Percentiles rank a stretch among this genome's conserved stretches.
phyloP scores from a whole-genome alignment of 75 land plant genomes.

The Picea glauca region DNA sequence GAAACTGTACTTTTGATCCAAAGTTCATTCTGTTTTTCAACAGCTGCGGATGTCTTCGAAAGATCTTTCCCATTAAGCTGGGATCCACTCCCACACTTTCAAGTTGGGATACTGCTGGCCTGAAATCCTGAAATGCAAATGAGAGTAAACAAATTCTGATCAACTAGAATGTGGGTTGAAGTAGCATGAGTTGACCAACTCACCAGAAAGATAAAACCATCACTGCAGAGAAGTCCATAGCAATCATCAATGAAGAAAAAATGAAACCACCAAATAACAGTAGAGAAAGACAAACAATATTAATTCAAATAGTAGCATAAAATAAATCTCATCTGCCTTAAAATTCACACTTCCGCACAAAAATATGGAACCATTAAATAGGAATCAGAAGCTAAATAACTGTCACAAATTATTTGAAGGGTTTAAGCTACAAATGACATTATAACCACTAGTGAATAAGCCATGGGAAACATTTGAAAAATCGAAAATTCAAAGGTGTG shows the following conservation, averaged over 20 bases:
- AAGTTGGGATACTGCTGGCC: conserved; percentile 27
- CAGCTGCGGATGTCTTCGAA: conserved; percentile 36
- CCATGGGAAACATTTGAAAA: background rate
- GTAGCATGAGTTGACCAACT: background rate
- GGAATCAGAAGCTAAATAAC: background rate
- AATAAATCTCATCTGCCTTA: background rate
- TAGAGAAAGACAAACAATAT: background rate
- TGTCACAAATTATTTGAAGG: background rate
- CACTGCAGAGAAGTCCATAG: background rate
- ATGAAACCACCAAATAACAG: background rate
- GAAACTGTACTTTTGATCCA: conserved; percentile 20
- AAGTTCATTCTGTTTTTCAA: conserved; percentile 32
- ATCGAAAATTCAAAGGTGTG: background rate
- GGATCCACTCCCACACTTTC: conserved; percentile 35
- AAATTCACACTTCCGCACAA: background rate
- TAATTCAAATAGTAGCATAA: background rate
- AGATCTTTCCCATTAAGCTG: conserved; percentile 34
- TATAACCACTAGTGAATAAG: background rate
- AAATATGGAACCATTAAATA: background rate
- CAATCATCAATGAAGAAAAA: background rate
- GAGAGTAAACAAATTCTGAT: background rate
- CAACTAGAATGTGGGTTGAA: background rate
- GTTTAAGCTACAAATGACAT: background rate
- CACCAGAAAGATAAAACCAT: background rate
- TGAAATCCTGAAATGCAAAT: conserved; percentile 23